phyloP scores from a whole-genome alignment of 225 moss, liverwort and hornwort genomes.

The Polytrichum formosum region DNA sequence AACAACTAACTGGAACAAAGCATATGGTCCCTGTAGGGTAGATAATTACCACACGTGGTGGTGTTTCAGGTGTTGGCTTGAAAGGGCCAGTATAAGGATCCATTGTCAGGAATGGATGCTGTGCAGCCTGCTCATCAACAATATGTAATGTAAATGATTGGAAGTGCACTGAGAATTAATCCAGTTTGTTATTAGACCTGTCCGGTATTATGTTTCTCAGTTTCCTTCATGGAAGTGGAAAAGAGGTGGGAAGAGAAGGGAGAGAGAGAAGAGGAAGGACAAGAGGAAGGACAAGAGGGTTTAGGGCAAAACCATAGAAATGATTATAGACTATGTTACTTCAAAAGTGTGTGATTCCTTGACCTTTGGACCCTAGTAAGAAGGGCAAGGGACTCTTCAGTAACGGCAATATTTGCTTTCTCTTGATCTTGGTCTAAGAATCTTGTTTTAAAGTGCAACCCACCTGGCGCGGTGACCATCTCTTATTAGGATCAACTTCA shows the following conservation, averaged over 20 bases:
- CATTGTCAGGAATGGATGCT: slow-evolving; percentile 79
- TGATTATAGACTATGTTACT: too few species aligned
- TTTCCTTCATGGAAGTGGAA: too few species aligned
- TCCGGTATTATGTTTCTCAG: too few species aligned
- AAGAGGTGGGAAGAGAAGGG: too few species aligned
- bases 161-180: too few species aligned
- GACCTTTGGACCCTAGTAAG: too few species aligned
- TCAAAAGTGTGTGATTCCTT: too few species aligned
- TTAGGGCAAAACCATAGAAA: too few species aligned
- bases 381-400: neutral
- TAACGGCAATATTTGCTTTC: neutral
- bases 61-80: slow-evolving; percentile 55
- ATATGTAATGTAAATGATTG: too few species aligned
- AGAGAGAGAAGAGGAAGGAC: too few species aligned
- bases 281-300: too few species aligned
- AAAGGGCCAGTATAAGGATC: slow-evolving; percentile 51
- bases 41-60: slow-evolving; percentile 48
- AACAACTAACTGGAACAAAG: neutral
- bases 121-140: slow-evolving; percentile 51
- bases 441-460: neutral
- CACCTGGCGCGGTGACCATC: slow-evolving; percentile 91
- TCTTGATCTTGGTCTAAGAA: neutral
- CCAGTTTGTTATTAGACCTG: too few species aligned
- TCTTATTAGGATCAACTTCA: slow-evolving; percentile 71
- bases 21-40: slow-evolving; percentile 2